Evolutionary conservation across 2,329 filamentous ascomycete genomes (phyloP).

Genomic region (Arthrinium phaeospermum): DNA sequence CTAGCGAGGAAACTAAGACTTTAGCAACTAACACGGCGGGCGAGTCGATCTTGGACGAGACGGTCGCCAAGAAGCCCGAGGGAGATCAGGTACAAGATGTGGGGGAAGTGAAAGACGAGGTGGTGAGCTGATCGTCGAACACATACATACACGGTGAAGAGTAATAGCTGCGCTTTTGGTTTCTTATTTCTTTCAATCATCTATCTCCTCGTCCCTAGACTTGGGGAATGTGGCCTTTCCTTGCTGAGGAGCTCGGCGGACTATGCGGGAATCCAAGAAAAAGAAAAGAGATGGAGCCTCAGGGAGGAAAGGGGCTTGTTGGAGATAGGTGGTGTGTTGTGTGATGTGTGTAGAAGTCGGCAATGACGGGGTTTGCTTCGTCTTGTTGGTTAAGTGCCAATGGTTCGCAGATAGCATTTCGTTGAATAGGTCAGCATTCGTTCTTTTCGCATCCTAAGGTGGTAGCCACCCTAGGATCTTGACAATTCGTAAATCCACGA

Average conservation of each 20-base stretch:
- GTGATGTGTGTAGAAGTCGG: not conserved
- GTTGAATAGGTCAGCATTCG: constrained; percentile 16
- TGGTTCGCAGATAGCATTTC: constrained; percentile 2
- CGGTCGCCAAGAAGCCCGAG: constrained; percentile 35
- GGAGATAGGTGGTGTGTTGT: not conserved
- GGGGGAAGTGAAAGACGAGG: constrained; percentile 34
- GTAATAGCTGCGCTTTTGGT: constrained; percentile 4
- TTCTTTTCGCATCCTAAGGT: constrained; percentile 1
- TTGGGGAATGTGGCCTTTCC: not conserved
- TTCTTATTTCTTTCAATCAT: not conserved
- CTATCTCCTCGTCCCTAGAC: not conserved
- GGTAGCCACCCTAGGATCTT: constrained; percentile 12
- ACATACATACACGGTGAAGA: constrained; percentile 2
- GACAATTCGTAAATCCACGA: not conserved
- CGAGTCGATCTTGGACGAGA: constrained; percentile 39
- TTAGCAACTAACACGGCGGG: constrained; percentile 39
- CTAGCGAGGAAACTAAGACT: constrained; percentile 36
- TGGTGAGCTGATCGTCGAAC: constrained; percentile 24
- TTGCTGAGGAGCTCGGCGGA: not conserved
- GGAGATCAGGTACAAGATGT: constrained; percentile 37
- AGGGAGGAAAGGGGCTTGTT: not conserved
- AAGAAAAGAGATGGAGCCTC: not conserved
- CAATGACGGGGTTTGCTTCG: not conserved
- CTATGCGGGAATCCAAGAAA: not conserved
- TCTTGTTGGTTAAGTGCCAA: not conserved